Evolutionary conservation across 2,329 filamentous ascomycete genomes (phyloP).

Genomic region (Cadophora malorum): DNA sequence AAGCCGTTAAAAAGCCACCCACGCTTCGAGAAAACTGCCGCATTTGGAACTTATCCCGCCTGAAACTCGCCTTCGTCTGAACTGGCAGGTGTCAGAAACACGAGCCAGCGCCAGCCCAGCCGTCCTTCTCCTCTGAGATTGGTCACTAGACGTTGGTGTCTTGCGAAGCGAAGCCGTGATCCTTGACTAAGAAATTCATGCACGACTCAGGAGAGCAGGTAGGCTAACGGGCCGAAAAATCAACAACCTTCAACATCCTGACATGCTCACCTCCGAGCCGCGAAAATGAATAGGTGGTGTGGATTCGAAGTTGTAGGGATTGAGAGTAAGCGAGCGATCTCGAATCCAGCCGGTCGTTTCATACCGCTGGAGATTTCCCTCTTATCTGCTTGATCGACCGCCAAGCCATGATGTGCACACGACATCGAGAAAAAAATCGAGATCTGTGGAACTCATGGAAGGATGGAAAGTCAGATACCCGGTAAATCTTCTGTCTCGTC

Average conservation of each 20-base stretch:
- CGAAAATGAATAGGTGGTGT: background rate
- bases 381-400: background rate
- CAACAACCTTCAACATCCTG: background rate
- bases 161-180: no score
- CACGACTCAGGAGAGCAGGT: background rate
- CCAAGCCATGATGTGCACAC: background rate
- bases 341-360: background rate
- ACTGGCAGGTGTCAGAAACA: slow-evolving; percentile 4
- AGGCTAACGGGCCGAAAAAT: background rate
- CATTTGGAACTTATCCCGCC: background rate
- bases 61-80: slow-evolving; percentile 11
- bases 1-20: background rate
- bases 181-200: background rate
- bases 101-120: background rate
- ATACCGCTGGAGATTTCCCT: background rate
- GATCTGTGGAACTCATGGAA: no score
- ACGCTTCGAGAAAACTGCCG: background rate
- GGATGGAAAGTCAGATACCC: no score
- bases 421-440: background rate
- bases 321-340: background rate
- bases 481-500: no score
- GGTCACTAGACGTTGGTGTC: no score
- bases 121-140: background rate
- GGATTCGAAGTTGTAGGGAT: background rate
- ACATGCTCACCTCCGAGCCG: background rate